Evolutionary conservation across 2,329 filamentous ascomycete genomes (phyloP).

Genomic region (Neophaeococcomyces aloes): DNA sequence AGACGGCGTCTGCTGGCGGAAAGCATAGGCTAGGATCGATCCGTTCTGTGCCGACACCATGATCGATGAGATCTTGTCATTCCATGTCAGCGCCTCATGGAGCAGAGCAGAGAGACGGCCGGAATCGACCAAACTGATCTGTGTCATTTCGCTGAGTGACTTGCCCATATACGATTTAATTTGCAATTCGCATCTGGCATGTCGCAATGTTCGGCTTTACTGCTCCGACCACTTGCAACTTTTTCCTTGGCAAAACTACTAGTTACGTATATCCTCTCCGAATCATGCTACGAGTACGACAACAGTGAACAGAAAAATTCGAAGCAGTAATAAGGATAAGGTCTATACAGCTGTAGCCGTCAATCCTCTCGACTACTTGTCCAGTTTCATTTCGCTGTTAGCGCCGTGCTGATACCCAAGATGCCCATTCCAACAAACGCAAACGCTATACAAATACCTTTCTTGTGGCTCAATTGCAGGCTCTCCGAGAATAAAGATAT

Average conservation of each 20-base stretch:
- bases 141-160: slow-evolving; percentile 12
- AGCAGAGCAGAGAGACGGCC: slow-evolving; percentile 18
- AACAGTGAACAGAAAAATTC: not conserved
- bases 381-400: slow-evolving; percentile 49
- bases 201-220: too few species aligned
- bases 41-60: slow-evolving; percentile 21
- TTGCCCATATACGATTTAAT: too few species aligned
- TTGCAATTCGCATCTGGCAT: too few species aligned
- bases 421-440: slow-evolving; percentile 77
- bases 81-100: slow-evolving; percentile 19
- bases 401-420: slow-evolving; percentile 71
- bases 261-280: not conserved
- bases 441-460: slow-evolving; percentile 65
- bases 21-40: slow-evolving; percentile 21
- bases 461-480: slow-evolving; percentile 68
- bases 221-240: too few species aligned
- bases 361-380: not conserved
- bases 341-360: not conserved
- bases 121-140: slow-evolving; percentile 20
- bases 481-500: slow-evolving; percentile 82
- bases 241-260: too few species aligned
- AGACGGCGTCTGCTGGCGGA: slow-evolving; percentile 14
- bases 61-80: slow-evolving; percentile 19
- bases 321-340: not conserved
- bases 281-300: not conserved